Evolutionary conservation across 2,329 filamentous ascomycete species (phyloP).

Genomic region (Ceratocystis destructans): DNA sequence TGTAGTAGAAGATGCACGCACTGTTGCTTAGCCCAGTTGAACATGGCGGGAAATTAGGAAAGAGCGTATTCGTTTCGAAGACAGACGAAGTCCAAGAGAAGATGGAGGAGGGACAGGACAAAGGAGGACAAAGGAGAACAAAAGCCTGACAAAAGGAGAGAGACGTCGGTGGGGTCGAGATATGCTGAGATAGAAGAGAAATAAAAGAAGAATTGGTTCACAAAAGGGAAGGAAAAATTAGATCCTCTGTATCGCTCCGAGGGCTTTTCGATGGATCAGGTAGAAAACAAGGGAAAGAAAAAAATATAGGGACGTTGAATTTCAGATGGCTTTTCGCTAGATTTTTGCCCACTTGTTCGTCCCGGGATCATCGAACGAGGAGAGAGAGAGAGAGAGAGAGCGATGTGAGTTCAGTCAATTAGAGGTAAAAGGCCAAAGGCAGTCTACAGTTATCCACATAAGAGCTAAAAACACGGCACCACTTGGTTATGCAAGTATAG

Average conservation of each 20-base stretch:
- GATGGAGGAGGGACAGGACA: constrained; percentile 1
- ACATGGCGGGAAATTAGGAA: constrained; percentile 42
- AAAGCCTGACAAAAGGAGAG: neutral
- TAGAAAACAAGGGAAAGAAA: neutral
- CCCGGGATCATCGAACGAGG: neutral
- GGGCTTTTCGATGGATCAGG: constrained; percentile 7
- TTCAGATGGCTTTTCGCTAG: constrained; percentile 1
- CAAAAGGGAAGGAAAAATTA: neutral
- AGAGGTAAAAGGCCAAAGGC: constrained; percentile 3
- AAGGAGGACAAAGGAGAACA: constrained; percentile 4
- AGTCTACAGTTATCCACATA: neutral
- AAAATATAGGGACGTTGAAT: constrained; percentile 7
- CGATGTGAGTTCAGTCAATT: neutral
- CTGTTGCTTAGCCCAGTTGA: constrained; percentile 92
- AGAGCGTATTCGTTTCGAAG: constrained; percentile 1
- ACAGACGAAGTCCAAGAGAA: neutral
- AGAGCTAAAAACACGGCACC: constrained; percentile 7
- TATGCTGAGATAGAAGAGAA: constrained; percentile 7
- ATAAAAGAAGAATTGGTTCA: constrained; percentile 1
- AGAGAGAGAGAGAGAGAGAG: too few relatives aligned
- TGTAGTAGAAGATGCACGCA: constrained; percentile 33
- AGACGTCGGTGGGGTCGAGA: constrained; percentile 4
- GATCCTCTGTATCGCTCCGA: constrained; percentile 1
- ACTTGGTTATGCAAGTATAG: constrained; percentile 8
- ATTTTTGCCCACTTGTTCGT: constrained; percentile 6